These are phyloP conservation scores for Yarrowia hollandica DNA, from an alignment of 805 yeast genomes.

Conservation along the genomic window DNA sequence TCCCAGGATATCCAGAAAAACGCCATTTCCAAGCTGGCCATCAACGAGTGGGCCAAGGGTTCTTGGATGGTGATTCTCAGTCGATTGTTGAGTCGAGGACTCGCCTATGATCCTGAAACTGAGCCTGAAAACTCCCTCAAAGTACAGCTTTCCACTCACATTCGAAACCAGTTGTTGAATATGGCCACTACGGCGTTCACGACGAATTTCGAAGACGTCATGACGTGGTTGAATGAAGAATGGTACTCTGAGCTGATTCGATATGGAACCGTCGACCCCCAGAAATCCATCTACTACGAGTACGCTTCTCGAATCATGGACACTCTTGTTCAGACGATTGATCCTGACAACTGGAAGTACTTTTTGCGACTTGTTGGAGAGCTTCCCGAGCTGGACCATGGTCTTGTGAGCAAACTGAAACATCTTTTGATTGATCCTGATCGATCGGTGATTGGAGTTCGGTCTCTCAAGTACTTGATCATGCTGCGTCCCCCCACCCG, in stretches of 20 bases:
- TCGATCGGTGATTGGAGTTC: slow-evolving; percentile 75
- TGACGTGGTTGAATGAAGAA: slow-evolving; percentile 95
- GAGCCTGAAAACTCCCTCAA: slow-evolving; percentile 28
- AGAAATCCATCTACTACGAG: slow-evolving; percentile 49
- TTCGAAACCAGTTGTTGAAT: slow-evolving; percentile 69
- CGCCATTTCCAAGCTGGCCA: slow-evolving; percentile 40
- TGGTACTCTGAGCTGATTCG: slow-evolving; percentile 65
- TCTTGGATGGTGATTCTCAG: slow-evolving; percentile 77
- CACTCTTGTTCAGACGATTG: slow-evolving; percentile 79
- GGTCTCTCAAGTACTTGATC: slow-evolving; percentile 72
- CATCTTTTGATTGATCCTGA: slow-evolving; percentile 84
- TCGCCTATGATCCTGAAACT: slow-evolving; percentile 40
- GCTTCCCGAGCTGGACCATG: slow-evolving; percentile 69
- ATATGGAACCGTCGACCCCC: slow-evolving; percentile 32
- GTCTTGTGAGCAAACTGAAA: slow-evolving; percentile 62
- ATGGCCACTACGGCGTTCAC: slow-evolving; percentile 75
- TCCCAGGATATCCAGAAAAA: slow-evolving; percentile 23
- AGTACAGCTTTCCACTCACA: slow-evolving; percentile 44
- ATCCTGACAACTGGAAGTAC: slow-evolving; percentile 72
- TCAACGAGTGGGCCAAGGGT: slow-evolving; percentile 59
- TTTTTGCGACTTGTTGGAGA: slow-evolving; percentile 85
- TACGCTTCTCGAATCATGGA: slow-evolving; percentile 77
- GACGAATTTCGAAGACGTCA: slow-evolving; percentile 66
- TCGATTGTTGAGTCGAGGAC: slow-evolving; percentile 80
- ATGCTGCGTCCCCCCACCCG: slow-evolving; percentile 90